Conservation (phyloP, 2,329 filamentous ascomycete genomes). For the Aureobasidium melanogenum region DNA sequence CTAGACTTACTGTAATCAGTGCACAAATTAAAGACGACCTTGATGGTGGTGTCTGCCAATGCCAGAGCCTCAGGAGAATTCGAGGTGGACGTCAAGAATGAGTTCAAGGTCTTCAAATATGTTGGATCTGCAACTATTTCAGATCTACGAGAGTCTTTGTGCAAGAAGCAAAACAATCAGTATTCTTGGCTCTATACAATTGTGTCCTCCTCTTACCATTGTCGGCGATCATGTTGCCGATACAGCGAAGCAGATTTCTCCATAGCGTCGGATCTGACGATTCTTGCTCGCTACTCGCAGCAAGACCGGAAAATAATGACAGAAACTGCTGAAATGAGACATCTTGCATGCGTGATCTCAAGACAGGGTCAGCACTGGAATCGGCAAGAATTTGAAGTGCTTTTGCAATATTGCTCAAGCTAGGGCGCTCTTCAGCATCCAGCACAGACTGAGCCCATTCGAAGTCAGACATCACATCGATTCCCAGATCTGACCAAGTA, state of each 20-base stretch:
- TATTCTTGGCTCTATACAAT: neutral
- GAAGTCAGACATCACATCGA: neutral
- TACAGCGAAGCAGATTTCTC: constrained; percentile 11
- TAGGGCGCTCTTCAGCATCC: constrained; percentile 3
- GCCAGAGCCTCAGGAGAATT: neutral
- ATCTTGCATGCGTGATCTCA: constrained; percentile 6
- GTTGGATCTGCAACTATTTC: neutral
- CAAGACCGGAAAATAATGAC: neutral
- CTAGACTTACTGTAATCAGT: constrained; percentile 11
- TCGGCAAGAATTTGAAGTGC: constrained; percentile 5
- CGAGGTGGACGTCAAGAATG: neutral
- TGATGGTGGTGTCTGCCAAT: constrained; percentile 7
- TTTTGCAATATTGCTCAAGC: neutral
- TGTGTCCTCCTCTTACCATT: constrained; percentile 10
- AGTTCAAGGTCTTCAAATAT: neutral
- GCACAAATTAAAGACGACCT: constrained; percentile 15
- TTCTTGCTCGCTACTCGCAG: neutral
- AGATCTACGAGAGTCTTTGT: neutral
- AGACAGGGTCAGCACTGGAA: neutral
- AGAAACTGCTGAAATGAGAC: neutral
- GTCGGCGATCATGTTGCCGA: constrained; percentile 15
- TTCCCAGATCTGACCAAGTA: neutral
- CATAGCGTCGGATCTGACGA: neutral
- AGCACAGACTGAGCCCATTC: constrained; percentile 1
- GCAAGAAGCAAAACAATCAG: neutral